Conservation (phyloP, 2,329 filamentous ascomycete species). For the Microdochium nivale region DNA sequence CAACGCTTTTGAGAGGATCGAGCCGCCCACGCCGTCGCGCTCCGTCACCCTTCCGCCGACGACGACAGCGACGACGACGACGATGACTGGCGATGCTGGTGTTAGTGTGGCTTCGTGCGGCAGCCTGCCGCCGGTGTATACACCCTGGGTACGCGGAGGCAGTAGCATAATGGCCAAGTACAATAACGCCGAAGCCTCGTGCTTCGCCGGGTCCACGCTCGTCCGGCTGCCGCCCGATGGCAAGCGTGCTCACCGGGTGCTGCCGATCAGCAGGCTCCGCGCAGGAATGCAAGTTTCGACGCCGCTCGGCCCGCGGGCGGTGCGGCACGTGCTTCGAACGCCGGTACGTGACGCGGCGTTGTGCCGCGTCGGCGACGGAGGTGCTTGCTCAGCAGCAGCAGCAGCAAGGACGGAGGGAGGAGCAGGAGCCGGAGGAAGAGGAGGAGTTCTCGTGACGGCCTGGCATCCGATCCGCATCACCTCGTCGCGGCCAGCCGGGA, state of each 20-base stretch:
- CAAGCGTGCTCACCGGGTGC: slow-evolving; percentile 24
- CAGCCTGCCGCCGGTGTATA: background rate
- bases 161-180: slow-evolving; percentile 32
- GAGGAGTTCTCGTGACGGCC: slow-evolving; percentile 40
- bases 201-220: slow-evolving; percentile 36
- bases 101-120: background rate
- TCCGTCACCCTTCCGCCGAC: background rate
- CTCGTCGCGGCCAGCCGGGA: background rate
- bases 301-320: slow-evolving; percentile 36
- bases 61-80: background rate
- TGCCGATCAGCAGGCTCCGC: slow-evolving; percentile 33
- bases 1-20: slow-evolving; percentile 19
- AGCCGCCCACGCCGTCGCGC: slow-evolving; percentile 4
- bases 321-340: slow-evolving; percentile 44
- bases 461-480: slow-evolving; percentile 47
- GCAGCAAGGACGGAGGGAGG: background rate
- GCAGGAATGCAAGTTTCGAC: slow-evolving; percentile 40
- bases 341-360: slow-evolving; percentile 28
- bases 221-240: slow-evolving; percentile 28
- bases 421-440: background rate
- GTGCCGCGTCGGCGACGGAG: slow-evolving; percentile 30
- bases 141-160: background rate
- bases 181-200: slow-evolving; percentile 31
- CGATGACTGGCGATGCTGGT: background rate
- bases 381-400: background rate